Conservation (phyloP, 768 basidiomycete species). For the Boletus subcaerulescens region DNA sequence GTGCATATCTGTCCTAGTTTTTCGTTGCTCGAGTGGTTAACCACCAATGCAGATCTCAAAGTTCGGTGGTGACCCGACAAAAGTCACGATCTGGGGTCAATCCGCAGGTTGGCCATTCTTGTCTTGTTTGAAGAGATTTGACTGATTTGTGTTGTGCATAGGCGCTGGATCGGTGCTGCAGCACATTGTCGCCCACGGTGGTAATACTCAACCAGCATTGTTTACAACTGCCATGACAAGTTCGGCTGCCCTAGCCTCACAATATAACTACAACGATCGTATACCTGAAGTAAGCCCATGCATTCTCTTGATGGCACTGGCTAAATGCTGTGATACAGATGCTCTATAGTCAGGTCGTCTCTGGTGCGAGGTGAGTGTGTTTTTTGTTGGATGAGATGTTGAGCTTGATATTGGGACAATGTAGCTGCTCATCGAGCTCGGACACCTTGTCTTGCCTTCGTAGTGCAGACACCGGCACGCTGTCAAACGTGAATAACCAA, state of each 20-base stretch:
- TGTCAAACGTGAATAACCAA: constrained; percentile 28
- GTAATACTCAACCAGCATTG: constrained; percentile 43
- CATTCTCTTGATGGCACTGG: constrained; percentile 8
- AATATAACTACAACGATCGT: constrained; percentile 42
- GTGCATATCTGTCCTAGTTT: constrained; percentile 12
- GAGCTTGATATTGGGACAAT: background rate
- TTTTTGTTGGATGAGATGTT: background rate
- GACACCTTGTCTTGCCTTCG: constrained; percentile 43
- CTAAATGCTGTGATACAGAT: constrained; percentile 16
- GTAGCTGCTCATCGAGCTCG: constrained; percentile 33
- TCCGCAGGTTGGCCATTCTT: constrained; percentile 16
- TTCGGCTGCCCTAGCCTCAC: constrained; percentile 43
- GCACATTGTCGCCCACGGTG: constrained; percentile 45
- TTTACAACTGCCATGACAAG: constrained; percentile 47
- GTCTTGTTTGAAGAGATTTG: background rate
- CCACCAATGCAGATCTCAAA: constrained; percentile 20
- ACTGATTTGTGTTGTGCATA: background rate
- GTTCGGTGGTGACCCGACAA: constrained; percentile 32
- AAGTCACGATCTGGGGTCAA: constrained; percentile 37
- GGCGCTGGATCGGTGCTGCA: constrained; percentile 51
- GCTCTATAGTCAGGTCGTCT: constrained; percentile 33
- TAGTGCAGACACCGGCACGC: constrained; percentile 10
- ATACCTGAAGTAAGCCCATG: constrained; percentile 20
- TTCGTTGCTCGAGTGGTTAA: background rate
- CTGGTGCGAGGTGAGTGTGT: constrained; percentile 34